Evolutionary conservation across 1,139 yeast species (phyloP), one percentile per base, ranked within the genome.

Genomic region (Yamadazyma sp.): DNA sequence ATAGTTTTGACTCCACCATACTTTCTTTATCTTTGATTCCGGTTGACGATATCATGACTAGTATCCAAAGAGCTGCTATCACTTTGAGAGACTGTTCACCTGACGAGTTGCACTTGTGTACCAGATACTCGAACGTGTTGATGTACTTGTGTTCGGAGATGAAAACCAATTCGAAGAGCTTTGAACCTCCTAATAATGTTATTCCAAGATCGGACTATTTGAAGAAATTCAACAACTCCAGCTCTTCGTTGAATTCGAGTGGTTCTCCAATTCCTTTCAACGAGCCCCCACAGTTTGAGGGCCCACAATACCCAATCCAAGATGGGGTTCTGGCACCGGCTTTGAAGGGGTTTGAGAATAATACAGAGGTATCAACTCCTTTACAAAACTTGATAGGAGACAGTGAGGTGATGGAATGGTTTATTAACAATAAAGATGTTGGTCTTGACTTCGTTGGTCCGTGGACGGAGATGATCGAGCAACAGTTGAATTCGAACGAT

Each of bases 401-500:
- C 30, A 78, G 76, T 39, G 83, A 80, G 37, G 77, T 82, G 10
- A 76, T 81, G 57, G 86, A 82, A 42, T 83, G 88, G 86, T 86
- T 86, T 52, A 68, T 80, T 39, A 79, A 76, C 50, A 81, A 82
- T 49, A 74, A 72, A 35, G 64, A 68, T 37, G 80, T 86, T 27
- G 95, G 96, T 14, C 67, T 87, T 39, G 95, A 86, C 43, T 87
- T 87, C 51, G 96, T 86, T 25, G 95, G 86, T 31, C 94, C 94
- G 3, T 83, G 94, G 81, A 85, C 95, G 7, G 90, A 85, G 55
- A 83, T 85, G 74, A 77, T 87, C 37, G 95, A 86, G 55, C 86
- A 82, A 47, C 76, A 70, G 44, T 61, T 71, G 48, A 63, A 62
- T 40, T 55, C 59, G 10, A 64, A 64, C 38, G 70, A 62, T 29